Evolutionary conservation across 306 rosid species (phyloP).

Genomic region (Cyclanthera cordifolia): DNA sequence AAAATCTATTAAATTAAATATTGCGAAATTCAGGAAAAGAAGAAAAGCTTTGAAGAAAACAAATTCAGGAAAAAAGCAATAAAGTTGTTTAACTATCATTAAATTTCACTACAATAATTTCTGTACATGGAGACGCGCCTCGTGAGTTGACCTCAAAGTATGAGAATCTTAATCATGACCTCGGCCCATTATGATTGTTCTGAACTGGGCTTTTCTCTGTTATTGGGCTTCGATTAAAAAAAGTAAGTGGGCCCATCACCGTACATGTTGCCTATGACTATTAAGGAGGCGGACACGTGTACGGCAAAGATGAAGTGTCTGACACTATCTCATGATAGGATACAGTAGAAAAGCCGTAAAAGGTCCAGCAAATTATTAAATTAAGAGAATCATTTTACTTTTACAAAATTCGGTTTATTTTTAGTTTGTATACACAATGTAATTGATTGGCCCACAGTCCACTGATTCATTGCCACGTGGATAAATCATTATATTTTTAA

Average conservation of each 20-base stretch:
- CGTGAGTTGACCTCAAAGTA: not conserved
- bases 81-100: not conserved
- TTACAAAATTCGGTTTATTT: not conserved
- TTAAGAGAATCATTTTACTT: not conserved
- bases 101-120: not conserved
- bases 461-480: no score
- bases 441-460: no score
- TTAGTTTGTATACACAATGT: no score
- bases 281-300: not conserved
- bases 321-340: not conserved
- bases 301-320: slow-evolving; percentile 2
- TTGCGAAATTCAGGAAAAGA: no score
- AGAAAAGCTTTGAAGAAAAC: no score
- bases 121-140: not conserved
- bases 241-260: slow-evolving; percentile 13
- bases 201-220: not conserved
- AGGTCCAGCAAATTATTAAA: slow-evolving; percentile 8
- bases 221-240: slow-evolving; percentile 2
- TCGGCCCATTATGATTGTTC: not conserved
- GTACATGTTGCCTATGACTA: slow-evolving; percentile 1
- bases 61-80: no score
- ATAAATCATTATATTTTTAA: no score
- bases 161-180: slow-evolving; percentile 8
- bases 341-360: slow-evolving; percentile 10
- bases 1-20: not conserved